Percentiles rank a stretch among this genome's conserved stretches.
Evolutionary conservation across 352 stramenopile genomes (phyloP).

Genomic region (Hyaloperonospora arabidopsidis): DNA sequence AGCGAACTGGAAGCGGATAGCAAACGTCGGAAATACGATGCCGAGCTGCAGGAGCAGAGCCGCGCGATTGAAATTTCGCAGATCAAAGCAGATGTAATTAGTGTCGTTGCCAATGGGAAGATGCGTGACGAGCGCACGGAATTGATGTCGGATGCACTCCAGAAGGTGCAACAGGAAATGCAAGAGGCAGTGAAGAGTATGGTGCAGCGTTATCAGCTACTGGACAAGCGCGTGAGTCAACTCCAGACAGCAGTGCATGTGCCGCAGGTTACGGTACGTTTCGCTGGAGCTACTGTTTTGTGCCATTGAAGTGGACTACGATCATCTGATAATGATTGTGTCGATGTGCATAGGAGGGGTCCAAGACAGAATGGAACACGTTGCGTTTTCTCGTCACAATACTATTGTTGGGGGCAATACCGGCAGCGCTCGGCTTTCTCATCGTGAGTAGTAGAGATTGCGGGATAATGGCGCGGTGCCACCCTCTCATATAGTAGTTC

Average conservation of each 20-base stretch:
- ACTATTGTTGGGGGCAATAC: conserved; percentile 28
- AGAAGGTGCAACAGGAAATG: conserved; percentile 56
- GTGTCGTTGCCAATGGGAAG: conserved; percentile 50
- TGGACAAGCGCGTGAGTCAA: conserved; percentile 56
- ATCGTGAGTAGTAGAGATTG: conserved; percentile 34
- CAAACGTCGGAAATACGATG: conserved; percentile 61
- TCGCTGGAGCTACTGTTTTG: background rate
- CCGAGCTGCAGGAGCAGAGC: conserved; percentile 70
- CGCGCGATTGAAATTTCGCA: conserved; percentile 67
- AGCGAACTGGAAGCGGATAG: conserved; percentile 66
- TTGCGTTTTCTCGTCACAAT: conserved; percentile 22
- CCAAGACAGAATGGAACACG: conserved; percentile 23
- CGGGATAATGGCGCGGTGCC: conserved; percentile 32
- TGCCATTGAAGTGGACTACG: background rate
- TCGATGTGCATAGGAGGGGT: conserved; percentile 17
- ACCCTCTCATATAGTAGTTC: conserved; percentile 77
- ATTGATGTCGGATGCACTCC: conserved; percentile 44
- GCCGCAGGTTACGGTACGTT: conserved; percentile 39
- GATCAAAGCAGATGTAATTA: conserved; percentile 66
- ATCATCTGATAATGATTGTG: conserved; percentile 3
- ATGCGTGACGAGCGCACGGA: conserved; percentile 65
- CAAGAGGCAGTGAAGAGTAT: conserved; percentile 47
- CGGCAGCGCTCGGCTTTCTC: conserved; percentile 21
- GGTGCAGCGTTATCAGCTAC: conserved; percentile 43
- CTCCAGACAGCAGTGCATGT: conserved; percentile 41